Evolutionary conservation across 2,329 filamentous ascomycete species (phyloP).

Genomic region (Pyrenochaeta sp.): DNA sequence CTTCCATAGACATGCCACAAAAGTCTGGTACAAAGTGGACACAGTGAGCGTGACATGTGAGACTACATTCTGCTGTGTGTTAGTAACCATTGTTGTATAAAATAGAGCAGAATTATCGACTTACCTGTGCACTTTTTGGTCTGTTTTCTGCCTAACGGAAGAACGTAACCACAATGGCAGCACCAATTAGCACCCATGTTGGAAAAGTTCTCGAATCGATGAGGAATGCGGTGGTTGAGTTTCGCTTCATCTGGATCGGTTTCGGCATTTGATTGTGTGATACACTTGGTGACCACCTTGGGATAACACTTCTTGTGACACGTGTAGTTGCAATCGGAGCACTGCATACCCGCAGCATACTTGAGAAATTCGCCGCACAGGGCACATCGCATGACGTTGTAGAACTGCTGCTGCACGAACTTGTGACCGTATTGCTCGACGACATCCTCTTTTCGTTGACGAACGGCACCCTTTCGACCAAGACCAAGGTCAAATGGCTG

Average conservation of each 20-base stretch:
- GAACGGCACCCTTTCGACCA: slow-evolving; percentile 92
- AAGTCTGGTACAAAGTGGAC: slow-evolving; percentile 97
- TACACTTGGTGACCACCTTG: slow-evolving; percentile 98
- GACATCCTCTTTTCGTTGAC: slow-evolving; percentile 96
- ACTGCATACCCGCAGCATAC: slow-evolving; percentile 98
- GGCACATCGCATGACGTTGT: slow-evolving; percentile 99
- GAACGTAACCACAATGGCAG: slow-evolving; percentile 95
- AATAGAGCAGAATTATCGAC: slow-evolving; percentile 26
- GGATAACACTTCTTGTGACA: slow-evolving; percentile 97
- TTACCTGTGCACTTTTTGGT: slow-evolving; percentile 88
- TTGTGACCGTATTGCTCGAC: slow-evolving; percentile 99
- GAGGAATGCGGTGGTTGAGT: slow-evolving; percentile 98
- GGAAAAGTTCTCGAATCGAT: slow-evolving; percentile 94
- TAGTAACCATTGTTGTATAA: too few relatives aligned
- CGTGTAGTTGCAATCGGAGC: slow-evolving; percentile 98
- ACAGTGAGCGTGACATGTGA: slow-evolving; percentile 90
- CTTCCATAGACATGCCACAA: slow-evolving; percentile 98
- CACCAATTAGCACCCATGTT: slow-evolving; percentile 99
- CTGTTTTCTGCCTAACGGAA: slow-evolving; percentile 94
- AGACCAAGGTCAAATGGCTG: slow-evolving; percentile 87
- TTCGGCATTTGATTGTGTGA: slow-evolving; percentile 98
- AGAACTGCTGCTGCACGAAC: slow-evolving; percentile 97
- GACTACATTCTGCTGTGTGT: slow-evolving; percentile 75
- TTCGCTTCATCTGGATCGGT: slow-evolving; percentile 99
- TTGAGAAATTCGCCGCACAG: slow-evolving; percentile 98